These are phyloP conservation scores for Xerocomellus intermedius DNA, from an alignment of 768 basidiomycete species.

Conservation along the genomic window DNA sequence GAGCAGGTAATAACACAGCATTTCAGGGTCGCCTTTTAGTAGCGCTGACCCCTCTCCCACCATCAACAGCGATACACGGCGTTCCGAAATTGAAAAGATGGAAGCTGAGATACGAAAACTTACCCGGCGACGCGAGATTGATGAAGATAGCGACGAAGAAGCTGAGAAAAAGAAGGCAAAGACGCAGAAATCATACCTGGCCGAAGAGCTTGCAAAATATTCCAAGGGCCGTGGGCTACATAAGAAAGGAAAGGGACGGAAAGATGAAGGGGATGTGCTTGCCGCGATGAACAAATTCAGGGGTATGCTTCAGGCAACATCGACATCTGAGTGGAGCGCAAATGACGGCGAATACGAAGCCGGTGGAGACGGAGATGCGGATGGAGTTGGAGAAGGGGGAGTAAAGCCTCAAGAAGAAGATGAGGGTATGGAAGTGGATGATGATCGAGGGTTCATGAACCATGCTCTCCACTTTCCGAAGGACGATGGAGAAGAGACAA, in stretches of 20 bases:
- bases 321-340: conserved; percentile 33
- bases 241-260: conserved; percentile 54
- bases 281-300: conserved; percentile 70
- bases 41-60: neutral
- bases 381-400: conserved; percentile 8
- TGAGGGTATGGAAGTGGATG: conserved; percentile 69
- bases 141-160: conserved; percentile 64
- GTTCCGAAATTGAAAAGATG: conserved; percentile 81
- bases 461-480: conserved; percentile 78
- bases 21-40: neutral
- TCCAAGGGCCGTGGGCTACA: conserved; percentile 59
- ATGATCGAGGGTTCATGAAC: conserved; percentile 70
- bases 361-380: conserved; percentile 14
- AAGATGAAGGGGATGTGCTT: conserved; percentile 72
- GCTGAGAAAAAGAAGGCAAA: conserved; percentile 53
- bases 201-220: conserved; percentile 83
- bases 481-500: conserved; percentile 70
- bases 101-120: conserved; percentile 85
- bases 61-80: conserved; percentile 53
- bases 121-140: conserved; percentile 53
- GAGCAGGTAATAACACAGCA: conserved; percentile 48
- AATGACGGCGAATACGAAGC: conserved; percentile 18
- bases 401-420: conserved; percentile 38
- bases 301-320: conserved; percentile 54
- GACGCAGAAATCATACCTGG: conserved; percentile 65